Evolutionary conservation across 495 filamentous ascomycete genomes (phyloP).

Genomic region (Saxophila tyrrhenica): DNA sequence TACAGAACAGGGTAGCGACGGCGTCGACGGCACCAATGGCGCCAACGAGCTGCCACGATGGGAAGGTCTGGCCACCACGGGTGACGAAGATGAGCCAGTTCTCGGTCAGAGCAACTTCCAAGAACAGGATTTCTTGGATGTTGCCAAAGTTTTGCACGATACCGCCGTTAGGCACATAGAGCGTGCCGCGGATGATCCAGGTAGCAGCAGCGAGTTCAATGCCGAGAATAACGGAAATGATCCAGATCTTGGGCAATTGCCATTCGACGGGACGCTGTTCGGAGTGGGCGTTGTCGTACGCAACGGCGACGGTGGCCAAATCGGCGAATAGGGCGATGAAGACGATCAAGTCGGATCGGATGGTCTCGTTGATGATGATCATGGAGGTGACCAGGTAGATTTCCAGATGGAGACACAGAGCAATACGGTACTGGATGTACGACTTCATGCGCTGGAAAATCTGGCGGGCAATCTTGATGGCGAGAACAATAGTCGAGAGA

Average conservation of each 20-base stretch:
- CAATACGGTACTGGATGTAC: constrained; percentile 72
- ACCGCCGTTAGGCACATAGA: constrained; percentile 58
- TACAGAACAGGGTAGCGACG: constrained; percentile 57
- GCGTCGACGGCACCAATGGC: constrained; percentile 63
- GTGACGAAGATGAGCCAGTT: constrained; percentile 77
- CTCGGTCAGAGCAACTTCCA: constrained; percentile 62
- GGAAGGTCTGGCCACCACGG: constrained; percentile 58
- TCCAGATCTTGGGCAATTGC: constrained; percentile 70
- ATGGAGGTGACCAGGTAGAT: constrained; percentile 69
- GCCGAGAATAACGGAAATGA: constrained; percentile 59
- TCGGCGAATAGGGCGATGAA: constrained; percentile 70
- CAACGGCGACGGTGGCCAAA: constrained; percentile 64
- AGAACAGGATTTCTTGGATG: constrained; percentile 62
- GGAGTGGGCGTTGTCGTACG: constrained; percentile 68
- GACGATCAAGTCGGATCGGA: constrained; percentile 56
- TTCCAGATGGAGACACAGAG: constrained; percentile 64
- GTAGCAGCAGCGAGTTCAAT: constrained; percentile 53
- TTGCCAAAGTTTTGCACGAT: constrained; percentile 62
- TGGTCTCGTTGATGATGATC: constrained; percentile 65
- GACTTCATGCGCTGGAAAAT: constrained; percentile 80
- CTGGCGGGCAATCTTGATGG: constrained; percentile 67
- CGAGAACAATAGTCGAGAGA: constrained; percentile 64
- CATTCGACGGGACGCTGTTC: constrained; percentile 62
- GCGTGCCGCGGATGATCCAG: constrained; percentile 57
- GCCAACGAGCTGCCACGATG: constrained; percentile 60